Evolutionary conservation across 352 stramenopile genomes (phyloP), one percentile per base, ranked within the genome.

Genomic region (Phytophthora syringae): DNA sequence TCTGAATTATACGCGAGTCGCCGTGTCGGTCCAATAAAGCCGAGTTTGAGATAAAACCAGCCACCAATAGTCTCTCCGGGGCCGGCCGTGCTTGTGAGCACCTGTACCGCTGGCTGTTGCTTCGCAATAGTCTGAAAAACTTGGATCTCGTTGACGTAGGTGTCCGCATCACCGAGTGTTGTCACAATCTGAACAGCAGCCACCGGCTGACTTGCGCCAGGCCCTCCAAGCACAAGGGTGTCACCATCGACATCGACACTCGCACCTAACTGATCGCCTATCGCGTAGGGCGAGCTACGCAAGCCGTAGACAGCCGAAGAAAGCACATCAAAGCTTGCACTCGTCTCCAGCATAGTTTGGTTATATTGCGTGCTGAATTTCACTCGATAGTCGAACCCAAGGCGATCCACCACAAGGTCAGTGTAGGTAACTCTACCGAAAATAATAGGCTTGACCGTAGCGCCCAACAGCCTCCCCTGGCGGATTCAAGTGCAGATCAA

Each of bases 401-500:
- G 78, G 1, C 75, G 78, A 71, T 95, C 69, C 3, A 96, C 83
- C 5, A 89, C 66, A 20, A 96, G 56, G 61, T 96, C 85, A 0
- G 79, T 88, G 63, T 86, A 94, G 1, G 68, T 72, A 6, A 84
- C 75, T 15, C 60, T 64, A 4, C 88, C 88, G 24, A 91, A 90
- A n/a, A 72, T 74, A 28, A 94, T 82, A 3, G 63, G 45, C 45
- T 86, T 80, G 6, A 52, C 67, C 9, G 69, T 79, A 22, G 39
- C 69, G 11, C 78, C 80, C 0, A 84, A 34, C 7, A 92, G 54
- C n/a, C 60, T 61, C 1, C 88, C 85, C 83, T 0, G 86, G 83
- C 6, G 88, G 88, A 52, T 96, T 96, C 21, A 96, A 49, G 40
- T 95, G 86, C n/a, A 83, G 51, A 53, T 96, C 80, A 2, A 80